Evolutionary conservation across 2,329 filamentous ascomycete species (phyloP), one percentile per base, ranked within the genome.

Genomic region (Cladosporium halotolerans): DNA sequence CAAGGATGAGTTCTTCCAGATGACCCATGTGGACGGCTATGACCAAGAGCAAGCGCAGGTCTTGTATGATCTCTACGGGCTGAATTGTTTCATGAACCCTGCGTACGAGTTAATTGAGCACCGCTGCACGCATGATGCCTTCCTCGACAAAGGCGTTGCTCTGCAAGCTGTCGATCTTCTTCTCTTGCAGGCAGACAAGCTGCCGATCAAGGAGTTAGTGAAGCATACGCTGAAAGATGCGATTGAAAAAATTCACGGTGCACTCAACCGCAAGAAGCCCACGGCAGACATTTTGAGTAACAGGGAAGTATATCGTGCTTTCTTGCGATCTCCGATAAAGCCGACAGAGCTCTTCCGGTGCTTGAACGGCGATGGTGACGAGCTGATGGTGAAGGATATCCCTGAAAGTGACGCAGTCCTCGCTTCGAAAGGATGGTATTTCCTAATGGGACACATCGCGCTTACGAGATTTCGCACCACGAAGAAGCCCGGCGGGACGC

Each of bases 241-340:
- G 0, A 93, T 99, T 55, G 93, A 99, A 55, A 90, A 91, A 61
- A 89, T 99, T 71, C 91, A 97, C 67, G 84, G 89, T 60, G 85
- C 88, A 4, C 85, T 97, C 51, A 89, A 89, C 1, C 71, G 75
- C 14, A 82, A 86, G 28, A 96, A 91, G 68, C 82, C 85, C 10
- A 86, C 85, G 1, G 82, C 88, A 4, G 84, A 90, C 57, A 85
- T 95, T 70, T 79, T 85, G n/a, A 86, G 93, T 68, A 99, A 99
- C 68, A 79, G 89, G 53, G 85, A 89, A 51, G 84, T 95, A 58
- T 85, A 93, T 53, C 86, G 83, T 3, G 81, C 88, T 28, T 93
- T 88, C 63, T 76, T 97, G 46, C 92, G 89, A 66, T 86, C 85
- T 23, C 85, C 90, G 0, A 85, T 99, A 56, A 88, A 93, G 53